Evolutionary conservation across 768 basidiomycete species (phyloP), one percentile per base, ranked within the genome.

Genomic region (Multifurca ochricompacta): DNA sequence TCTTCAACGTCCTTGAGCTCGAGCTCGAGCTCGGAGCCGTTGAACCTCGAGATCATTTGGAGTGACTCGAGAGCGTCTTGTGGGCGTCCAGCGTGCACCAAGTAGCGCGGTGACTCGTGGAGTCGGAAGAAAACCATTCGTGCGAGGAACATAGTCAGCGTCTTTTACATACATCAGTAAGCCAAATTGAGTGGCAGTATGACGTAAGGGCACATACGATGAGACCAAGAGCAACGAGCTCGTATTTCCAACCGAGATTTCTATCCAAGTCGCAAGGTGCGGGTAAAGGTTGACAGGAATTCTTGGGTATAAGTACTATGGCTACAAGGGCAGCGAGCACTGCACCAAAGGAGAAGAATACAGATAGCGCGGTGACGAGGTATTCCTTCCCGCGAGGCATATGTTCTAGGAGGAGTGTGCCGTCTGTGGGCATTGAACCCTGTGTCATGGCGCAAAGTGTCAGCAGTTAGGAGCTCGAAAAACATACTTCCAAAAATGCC

Each of bases 351-450:
- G 91, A 93, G 74, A 97, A 97, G 74, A 97, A 98, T n/a, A 93
- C 80, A 4, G 91, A 92, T 21, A 96, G 78, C 0, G 85, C 87
- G 0, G 91, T 95, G 49, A 97, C 84, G 28, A 98, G 79, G 66
- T 95, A 92, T 63, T 92, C 83, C 59, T 93, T 91, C n/a, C 80
- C 80, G 59, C 85, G 82, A 2, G 95, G 95, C 74, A 97, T 83
- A 63, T 96, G 92, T 64, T 99, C 95, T 8, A 92, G 75, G 21
- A 92, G 77, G 3, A 95, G 80, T 0, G 92, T 97, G 6, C 94
- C 93, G 61, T 97, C 95, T 0, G 94, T 98, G 1, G 94, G 94
- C 91, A 97, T 95, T 39, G 91, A 85, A 36, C 93, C 86, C 90
- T 93, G 51, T 16, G n/a, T n/a, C n/a, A n/a, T n/a, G n/a, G n/a